Evolutionary conservation across 176 grass and related monocot genomes (phyloP), one percentile per base, ranked within the genome.

Genomic region (Eremochloa ophiuroides): DNA sequence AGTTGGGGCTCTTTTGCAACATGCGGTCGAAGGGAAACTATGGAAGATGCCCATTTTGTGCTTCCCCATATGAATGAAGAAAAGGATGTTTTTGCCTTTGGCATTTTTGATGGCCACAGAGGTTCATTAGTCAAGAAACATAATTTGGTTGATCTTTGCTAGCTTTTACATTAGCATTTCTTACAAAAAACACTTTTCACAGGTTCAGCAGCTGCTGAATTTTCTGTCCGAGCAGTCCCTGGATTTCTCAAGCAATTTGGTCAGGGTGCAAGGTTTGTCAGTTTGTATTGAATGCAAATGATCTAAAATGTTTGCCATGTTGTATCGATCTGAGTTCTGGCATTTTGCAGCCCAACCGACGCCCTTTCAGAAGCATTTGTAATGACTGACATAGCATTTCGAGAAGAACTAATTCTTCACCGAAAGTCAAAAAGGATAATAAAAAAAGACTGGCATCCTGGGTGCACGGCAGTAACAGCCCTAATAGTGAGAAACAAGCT

Each of bases 21-120:
- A 69, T 86, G 96, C 13, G 93, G 96, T 4, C 90, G 85, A 82
- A 91, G 96, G 76, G 96, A 95, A 75, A 93, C 86, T 71, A 98
- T 98, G 93, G 96, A 98, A 89, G 96, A 98, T 90, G 81, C 86
- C 48, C 93, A 98, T 85, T 98, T 98, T 85, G 84, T 98, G 84
- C 86, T 91, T 90, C 90, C 90, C 50, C 73, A 82, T 39, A 78
- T 98, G 88, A 88, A 75, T 4, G 69, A 89, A 82, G 75, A 91
- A 82, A 86, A 93, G 37, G 78, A 89, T 40, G 79, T 93, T 30
- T 83, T 93, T 86, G 87, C 90, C 41, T 98, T 98, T 78, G 95
- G 95, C 78, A 93, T 98, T 83, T 98, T 95, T 72, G 90, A 98
- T 89, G 95, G 95, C 60, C 95, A 98, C 83, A 86, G 95, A 98